A percentile compares a stretch with the other conserved stretches of the same genome.
phyloP scores from a whole-genome alignment of 1,284 basidiomycete genomes.

The Trichosporon inkin region DNA sequence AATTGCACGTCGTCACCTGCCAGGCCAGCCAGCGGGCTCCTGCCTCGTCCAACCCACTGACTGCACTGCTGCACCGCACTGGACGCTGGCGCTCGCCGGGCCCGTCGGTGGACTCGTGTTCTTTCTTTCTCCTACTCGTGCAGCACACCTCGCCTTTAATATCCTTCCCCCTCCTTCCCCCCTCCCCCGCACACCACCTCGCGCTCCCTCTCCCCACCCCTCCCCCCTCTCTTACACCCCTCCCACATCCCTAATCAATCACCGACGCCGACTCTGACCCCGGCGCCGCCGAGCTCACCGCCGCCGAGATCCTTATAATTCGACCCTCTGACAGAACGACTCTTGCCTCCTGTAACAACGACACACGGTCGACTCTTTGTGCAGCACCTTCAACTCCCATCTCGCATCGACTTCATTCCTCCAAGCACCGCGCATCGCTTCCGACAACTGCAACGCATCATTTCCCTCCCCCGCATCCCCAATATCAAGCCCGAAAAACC shows the following conservation, averaged over 20 bases:
- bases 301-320: constrained; percentile 5
- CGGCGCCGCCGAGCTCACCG: not conserved
- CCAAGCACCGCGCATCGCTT: no score
- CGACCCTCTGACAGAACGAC: not conserved
- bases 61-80: no score
- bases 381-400: not conserved
- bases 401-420: no score
- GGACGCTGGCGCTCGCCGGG: no score
- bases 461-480: no score
- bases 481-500: no score
- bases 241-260: not conserved
- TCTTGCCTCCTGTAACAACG: not conserved
- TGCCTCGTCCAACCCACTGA: no score
- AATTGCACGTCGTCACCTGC: no score
- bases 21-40: no score
- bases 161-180: not conserved
- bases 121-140: not conserved
- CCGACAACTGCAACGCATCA: no score
- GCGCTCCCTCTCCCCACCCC: not conserved
- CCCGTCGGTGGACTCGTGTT: not conserved
- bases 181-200: not conserved
- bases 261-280: constrained; percentile 7
- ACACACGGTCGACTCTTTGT: constrained; percentile 5
- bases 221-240: not conserved
- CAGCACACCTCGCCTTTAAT: not conserved